Base-by-base conservation (phyloP, 176 grass and related monocot genomes). In the Lolium multiflorum region DNA sequence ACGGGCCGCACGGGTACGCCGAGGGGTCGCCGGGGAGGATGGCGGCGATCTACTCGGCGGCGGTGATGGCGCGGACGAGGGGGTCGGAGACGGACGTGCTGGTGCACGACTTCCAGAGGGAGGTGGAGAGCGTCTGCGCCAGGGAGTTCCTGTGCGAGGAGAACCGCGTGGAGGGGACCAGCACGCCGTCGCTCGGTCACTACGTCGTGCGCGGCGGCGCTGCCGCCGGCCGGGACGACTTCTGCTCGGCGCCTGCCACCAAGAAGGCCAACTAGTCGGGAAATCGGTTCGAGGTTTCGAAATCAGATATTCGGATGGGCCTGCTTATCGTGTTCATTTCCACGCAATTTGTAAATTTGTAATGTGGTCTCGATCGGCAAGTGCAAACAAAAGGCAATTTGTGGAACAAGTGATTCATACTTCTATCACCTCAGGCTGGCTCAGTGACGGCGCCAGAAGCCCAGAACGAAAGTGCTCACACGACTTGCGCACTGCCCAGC, bases 101-200 rank as follows among this genome's bases (percentile, higher is more conserved):
- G 67, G 93, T 98, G 82, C 95, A 98, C 90, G 95, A 98, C 77
- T 90, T 88, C 87, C 86, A 98, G 77, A 58, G 89, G 72, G 84
- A 93, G 66, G 88, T 92, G 79, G 96, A 98, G 79, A 84, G 79
- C 51, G 15, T 80, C 50, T 88, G 81, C 69, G 86, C 86, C 3
- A 50, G 73, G 80, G 96, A 98, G 84, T 98, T 98, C 79, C 87
- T 98, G 41, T 98, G 96, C 78, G 67, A 80, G 13, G 90, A 94
- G 83, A 98, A 98, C 54, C 43, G 46, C 16, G 71, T 80, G 7
- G 39, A n/a, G 38, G 89, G 9, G 56, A 88, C 74, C 62, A 25
- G 37, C 75, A 92, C 89, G 73, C 59, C 77, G 58, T 88, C 86
- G 54, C 84, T 98, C 73, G 96, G 81, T 0, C 96, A 98, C 75